phyloP scores from a whole-genome alignment of 345 rosid genomes.

The Mangifera indica region DNA sequence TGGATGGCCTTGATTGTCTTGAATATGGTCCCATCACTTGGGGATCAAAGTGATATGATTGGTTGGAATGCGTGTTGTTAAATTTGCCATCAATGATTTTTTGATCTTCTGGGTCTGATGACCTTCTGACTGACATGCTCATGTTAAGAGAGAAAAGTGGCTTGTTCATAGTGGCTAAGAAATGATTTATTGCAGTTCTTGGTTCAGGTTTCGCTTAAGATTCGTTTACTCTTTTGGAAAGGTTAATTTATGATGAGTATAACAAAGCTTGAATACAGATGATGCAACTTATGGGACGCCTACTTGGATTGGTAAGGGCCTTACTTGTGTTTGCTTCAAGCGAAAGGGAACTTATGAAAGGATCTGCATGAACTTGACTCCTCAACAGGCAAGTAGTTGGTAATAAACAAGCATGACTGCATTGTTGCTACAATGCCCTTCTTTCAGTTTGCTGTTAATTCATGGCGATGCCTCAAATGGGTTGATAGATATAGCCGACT shows the following conservation, averaged over 20 bases:
- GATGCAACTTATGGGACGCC: conserved; percentile 60
- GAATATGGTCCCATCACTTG: conserved; percentile 10
- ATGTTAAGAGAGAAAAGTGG: not conserved
- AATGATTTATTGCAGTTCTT: conserved; percentile 23
- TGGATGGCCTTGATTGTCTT: not conserved
- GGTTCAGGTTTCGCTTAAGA: conserved; percentile 20
- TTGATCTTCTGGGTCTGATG: conserved; percentile 3
- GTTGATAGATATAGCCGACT: not conserved
- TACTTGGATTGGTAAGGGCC: conserved; percentile 80
- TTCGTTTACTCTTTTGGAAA: not conserved
- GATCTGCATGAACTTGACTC: conserved; percentile 71
- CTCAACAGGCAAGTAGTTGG: conserved; percentile 61
- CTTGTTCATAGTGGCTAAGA: conserved; percentile 14
- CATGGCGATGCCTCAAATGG: not conserved
- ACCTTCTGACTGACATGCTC: not conserved
- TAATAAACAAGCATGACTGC: not conserved
- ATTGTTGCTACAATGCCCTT: not conserved
- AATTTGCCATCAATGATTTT: not conserved
- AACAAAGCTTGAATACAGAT: conserved; percentile 37
- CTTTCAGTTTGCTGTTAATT: not conserved
- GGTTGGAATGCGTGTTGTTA: not conserved
- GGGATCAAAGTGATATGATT: not conserved
- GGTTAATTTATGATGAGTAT: not conserved
- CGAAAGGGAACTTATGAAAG: conserved; percentile 71
- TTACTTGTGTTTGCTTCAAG: conserved; percentile 90